Conservation (phyloP, 1,284 basidiomycete genomes). For the Rhodotorula sp. region DNA sequence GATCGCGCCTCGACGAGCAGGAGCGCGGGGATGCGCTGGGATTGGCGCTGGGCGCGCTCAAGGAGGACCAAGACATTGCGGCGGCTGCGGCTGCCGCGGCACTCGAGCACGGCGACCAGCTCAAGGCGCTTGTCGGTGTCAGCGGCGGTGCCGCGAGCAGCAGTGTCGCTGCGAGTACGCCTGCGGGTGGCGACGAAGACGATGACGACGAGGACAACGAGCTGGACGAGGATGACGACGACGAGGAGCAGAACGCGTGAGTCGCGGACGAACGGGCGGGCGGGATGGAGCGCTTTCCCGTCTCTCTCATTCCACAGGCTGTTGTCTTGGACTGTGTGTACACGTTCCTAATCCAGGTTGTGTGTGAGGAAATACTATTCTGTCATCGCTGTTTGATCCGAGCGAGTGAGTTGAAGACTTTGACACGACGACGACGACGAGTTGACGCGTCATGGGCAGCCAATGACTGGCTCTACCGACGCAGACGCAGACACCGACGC, state of each 20-base stretch:
- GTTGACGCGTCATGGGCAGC: background rate
- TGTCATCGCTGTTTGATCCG: background rate
- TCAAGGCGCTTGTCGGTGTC: too few relatives aligned
- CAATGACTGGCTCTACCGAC: slow-evolving; percentile 1
- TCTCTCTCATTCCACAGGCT: background rate
- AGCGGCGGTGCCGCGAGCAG: too few relatives aligned
- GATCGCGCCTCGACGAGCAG: background rate
- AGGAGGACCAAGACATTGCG: too few relatives aligned
- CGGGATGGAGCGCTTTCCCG: background rate
- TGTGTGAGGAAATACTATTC: background rate
- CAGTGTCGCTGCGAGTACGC: too few relatives aligned
- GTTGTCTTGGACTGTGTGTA: background rate
- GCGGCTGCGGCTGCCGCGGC: too few relatives aligned
- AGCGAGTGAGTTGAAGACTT: background rate
- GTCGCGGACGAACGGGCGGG: background rate
- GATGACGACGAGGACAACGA: background rate
- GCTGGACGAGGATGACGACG: background rate
- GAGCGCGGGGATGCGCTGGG: background rate
- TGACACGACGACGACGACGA: background rate
- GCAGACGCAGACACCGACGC: background rate
- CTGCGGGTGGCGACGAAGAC: background rate
- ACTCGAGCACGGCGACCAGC: too few relatives aligned
- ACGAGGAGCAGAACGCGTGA: slow-evolving; percentile 1
- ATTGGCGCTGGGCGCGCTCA: too few relatives aligned
- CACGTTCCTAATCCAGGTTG: background rate